Base-by-base conservation (phyloP, 768 basidiomycete species). In the Leccinum boreale region DNA sequence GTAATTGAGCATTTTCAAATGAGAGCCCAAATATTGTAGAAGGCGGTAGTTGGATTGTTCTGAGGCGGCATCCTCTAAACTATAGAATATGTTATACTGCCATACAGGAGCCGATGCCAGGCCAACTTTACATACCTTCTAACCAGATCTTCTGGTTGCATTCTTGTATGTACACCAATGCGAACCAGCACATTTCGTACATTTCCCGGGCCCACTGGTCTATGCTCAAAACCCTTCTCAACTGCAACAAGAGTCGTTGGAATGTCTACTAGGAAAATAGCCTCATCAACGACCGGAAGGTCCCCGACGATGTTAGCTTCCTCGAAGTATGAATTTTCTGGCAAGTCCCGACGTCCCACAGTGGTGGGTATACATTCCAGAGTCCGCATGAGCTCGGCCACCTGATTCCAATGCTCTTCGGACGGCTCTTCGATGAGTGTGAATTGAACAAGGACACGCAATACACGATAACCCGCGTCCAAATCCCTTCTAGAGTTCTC, bases 241-340 rank as follows among this genome's bases (percentile, higher is more conserved):
- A 49, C 15, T 9, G 53, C 55, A 10, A 54, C 45, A 6, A 14
- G 19, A 42, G 50, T 64, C 8, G 1, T 4, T 2, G 28, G 39
- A 26, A 63, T 48, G 11, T 29, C 26, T 14, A 48, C 26, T 14
- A 48, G 5, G 15, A 63, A 65, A 11, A 17, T 15, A 3, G 1
- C 1, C 24, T 53, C 63, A n/a, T 6, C 36, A n/a, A 29, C 62
- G 2, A 61, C 58, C 3, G 62, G 58, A 21, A 65, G 51, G 23
- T 36, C 23, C 14, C 17, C 19, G 60, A 90, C 97, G n/a, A 98
- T 77, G 62, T 90, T 83, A n/a, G 87, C 94, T 59, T 84, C 90
- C 10, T 85, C 75, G 67, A 97, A 94, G 73, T 95, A 96, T 4
- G 87, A 75, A 52, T 94, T 83, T 4, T 71, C 67, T 0, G 95